Evolutionary conservation across 768 basidiomycete species (phyloP), one percentile per base, ranked within the genome.

Genomic region (Kwoniella shandongensis): DNA sequence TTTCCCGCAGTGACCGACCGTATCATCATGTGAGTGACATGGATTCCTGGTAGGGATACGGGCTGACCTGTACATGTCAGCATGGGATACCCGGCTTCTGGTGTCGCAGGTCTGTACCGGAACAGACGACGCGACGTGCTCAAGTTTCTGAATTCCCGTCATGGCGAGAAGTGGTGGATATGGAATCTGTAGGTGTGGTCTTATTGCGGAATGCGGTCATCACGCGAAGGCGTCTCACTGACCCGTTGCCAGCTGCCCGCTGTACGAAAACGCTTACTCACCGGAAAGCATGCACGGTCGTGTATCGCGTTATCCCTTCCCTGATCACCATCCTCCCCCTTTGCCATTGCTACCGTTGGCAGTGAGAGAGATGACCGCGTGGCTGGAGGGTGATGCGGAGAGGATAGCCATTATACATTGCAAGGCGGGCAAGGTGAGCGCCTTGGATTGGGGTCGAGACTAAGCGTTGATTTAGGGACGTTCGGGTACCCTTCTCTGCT

Each of bases 241-340:
- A n/a, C n/a, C n/a, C n/a, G n/a, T 30, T 3, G 13, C 35, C 48
- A 79, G 78, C 57, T 92, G 90, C 63, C 89, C 90, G 0, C 66
- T 86, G 7, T 81, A 79, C 61, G 91, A 92, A 75, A 92, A 92
- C 70, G 81, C 84, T 5, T 94, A 94, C 74, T 82, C 85, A 2
- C 78, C 85, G 2, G 76, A 78, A 44, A 77, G 85, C 35, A 92
- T 92, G 70, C 81, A 82, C 12, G 84, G 85, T 7, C 80, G 88
- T 39, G 87, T 91, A 17, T 89, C 87, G 65, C 79, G 90, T 49
- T 91, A 87, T 69, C 91, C 91, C 0, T 91, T 89, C 70, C 91
- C 91, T 20, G 91, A 93, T 70, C 91, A 93, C 71, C 88, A 91
- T 85, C 88, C 87, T 3, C 89, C 91, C 1, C 90, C 91, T 0